Percentiles rank a stretch among this genome's conserved stretches.
phyloP scores from a whole-genome alignment of 495 filamentous ascomycete species.

The Aspergillus campestris region DNA sequence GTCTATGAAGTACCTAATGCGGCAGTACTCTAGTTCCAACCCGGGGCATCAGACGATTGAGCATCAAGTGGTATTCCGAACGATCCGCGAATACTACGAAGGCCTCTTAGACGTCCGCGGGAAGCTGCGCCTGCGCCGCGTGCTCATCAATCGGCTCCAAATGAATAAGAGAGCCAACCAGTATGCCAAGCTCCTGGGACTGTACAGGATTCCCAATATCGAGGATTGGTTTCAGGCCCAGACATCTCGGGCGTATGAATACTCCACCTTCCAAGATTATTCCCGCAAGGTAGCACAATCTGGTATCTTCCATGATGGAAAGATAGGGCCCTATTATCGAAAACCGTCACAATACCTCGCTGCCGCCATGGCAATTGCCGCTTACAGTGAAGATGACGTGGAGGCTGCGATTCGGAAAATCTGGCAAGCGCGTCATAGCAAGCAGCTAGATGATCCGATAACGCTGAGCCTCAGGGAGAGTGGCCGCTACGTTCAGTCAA shows the following conservation, averaged over 20 bases:
- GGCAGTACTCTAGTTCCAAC: neutral
- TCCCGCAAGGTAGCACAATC: neutral
- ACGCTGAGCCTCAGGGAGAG: no score
- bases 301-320: no score
- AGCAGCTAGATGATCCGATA: no score
- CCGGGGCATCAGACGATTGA: neutral
- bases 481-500: no score
- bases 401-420: constrained; percentile 4
- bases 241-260: neutral
- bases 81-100: neutral
- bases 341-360: constrained; percentile 6
- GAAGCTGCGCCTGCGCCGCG: neutral
- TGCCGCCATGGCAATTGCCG: constrained; percentile 1
- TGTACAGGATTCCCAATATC: neutral
- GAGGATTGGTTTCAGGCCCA: constrained; percentile 1
- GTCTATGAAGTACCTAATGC: neutral
- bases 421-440: no score
- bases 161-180: constrained; percentile 5
- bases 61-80: neutral
- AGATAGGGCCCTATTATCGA: constrained; percentile 5
- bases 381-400: constrained; percentile 1
- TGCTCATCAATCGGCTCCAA: neutral
- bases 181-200: constrained; percentile 1
- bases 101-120: neutral
- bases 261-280: neutral